A percentile compares a stretch with the other conserved stretches of the same genome.
Evolutionary conservation across 2,329 filamentous ascomycete genomes (phyloP).

Genomic region (Huntiella omanensis): DNA sequence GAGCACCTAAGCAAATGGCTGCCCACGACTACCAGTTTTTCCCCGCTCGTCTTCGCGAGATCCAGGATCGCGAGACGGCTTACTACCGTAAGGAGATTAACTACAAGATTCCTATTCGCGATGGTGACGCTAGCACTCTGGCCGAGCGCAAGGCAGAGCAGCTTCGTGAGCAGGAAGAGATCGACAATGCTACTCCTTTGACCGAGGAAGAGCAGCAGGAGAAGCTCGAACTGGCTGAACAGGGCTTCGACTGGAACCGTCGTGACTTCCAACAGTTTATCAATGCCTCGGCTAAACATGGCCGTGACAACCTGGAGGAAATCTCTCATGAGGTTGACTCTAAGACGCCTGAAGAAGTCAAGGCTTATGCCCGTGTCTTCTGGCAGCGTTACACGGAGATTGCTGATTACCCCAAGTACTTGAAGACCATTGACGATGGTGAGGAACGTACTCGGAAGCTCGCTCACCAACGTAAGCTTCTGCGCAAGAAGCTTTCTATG

Average conservation of each 20-base stretch:
- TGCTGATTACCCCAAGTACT: conserved; percentile 69
- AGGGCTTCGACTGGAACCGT: conserved; percentile 94
- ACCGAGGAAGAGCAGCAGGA: conserved; percentile 79
- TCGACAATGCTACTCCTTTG: conserved; percentile 74
- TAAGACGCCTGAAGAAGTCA: conserved; percentile 71
- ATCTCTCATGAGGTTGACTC: conserved; percentile 84
- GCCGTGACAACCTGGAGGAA: conserved; percentile 63
- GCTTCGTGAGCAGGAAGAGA: conserved; percentile 73
- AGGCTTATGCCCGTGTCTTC: conserved; percentile 82
- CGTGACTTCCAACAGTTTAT: conserved; percentile 97
- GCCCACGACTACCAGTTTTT: conserved; percentile 98
- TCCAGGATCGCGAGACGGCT: conserved; percentile 92
- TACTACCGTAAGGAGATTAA: conserved; percentile 91
- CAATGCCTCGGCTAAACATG: conserved; percentile 85
- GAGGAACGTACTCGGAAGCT: conserved; percentile 80
- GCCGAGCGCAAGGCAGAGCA: conserved; percentile 76
- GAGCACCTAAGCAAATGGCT: conserved; percentile 76
- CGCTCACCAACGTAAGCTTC: conserved; percentile 79
- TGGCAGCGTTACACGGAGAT: conserved; percentile 93
- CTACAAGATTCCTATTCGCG: conserved; percentile 83
- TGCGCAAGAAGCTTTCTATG: conserved; percentile 87
- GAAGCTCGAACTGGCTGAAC: conserved; percentile 61
- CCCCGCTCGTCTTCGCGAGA: conserved; percentile 59
- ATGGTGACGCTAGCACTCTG: conserved; percentile 73
- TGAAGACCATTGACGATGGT: conserved; percentile 77